Percentiles rank a stretch among this genome's conserved stretches.
These are phyloP conservation scores for Mallotus japonicus DNA, from an alignment of 441 rosid genomes.

Conservation along the genomic window DNA sequence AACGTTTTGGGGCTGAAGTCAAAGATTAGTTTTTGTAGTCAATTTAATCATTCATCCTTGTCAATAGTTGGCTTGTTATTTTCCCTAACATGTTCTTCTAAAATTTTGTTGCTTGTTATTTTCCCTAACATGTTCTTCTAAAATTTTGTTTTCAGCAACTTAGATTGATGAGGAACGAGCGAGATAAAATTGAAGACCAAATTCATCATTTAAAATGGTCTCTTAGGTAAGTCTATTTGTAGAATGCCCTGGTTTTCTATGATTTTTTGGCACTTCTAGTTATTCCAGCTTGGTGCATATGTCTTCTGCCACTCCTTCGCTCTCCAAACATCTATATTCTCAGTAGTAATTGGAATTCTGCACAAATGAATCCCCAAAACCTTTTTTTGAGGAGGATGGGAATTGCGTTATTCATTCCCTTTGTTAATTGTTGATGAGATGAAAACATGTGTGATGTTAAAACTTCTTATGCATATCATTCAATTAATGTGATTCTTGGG, in stretches of 20 bases:
- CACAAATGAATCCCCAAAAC: neutral
- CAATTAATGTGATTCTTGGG: too few species aligned
- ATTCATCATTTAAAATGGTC: constrained; percentile 87
- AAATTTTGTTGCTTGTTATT: constrained; percentile 3
- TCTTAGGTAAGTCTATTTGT: constrained; percentile 51
- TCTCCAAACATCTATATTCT: neutral
- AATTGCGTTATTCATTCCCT: neutral
- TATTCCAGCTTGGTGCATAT: neutral
- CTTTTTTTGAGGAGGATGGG: neutral
- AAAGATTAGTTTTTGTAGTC: neutral
- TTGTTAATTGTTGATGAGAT: neutral
- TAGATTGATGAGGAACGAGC: constrained; percentile 66
- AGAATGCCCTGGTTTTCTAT: constrained; percentile 3
- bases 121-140: constrained; percentile 7
- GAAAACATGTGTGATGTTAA: neutral
- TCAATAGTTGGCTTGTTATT: neutral
- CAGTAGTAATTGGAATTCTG: neutral
- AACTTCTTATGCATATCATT: too few species aligned
- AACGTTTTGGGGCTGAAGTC: neutral
- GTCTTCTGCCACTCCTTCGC: neutral
- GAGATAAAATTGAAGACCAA: constrained; percentile 85
- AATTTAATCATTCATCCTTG: constrained; percentile 1
- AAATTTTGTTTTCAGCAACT: constrained; percentile 54
- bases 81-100: constrained; percentile 7
- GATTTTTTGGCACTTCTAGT: neutral